Evolutionary conservation across 441 rosid species (phyloP).

Genomic region (Arabidopsis lyrata): DNA sequence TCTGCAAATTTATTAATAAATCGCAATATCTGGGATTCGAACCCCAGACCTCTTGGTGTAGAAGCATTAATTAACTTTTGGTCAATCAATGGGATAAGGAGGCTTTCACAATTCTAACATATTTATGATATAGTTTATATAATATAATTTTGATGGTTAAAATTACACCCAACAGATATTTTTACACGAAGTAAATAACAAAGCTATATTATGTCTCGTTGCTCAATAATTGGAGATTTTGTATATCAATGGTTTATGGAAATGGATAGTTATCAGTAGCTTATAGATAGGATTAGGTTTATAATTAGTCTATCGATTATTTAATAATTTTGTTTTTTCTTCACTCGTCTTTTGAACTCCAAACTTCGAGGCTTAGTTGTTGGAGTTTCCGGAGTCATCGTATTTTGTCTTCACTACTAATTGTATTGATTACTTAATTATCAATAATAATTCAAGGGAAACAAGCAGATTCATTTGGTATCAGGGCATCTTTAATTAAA

Average conservation of each 20-base stretch:
- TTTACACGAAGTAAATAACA: no score
- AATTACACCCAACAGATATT: no score
- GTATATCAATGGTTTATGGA: neutral
- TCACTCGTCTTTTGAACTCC: conserved; percentile 37
- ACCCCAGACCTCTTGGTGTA: no score
- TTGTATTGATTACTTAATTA: conserved; percentile 17
- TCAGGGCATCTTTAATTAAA: conserved; percentile 9
- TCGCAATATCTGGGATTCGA: no score
- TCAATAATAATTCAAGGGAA: conserved; percentile 8
- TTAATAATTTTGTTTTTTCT: conserved; percentile 20
- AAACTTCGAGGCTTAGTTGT: conserved; percentile 46
- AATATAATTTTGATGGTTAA: no score
- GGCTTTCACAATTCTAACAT: no score
- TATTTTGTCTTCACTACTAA: conserved; percentile 27
- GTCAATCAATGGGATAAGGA: no score
- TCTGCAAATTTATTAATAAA: no score
- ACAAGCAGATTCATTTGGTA: conserved; percentile 13
- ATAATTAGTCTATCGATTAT: conserved; percentile 31
- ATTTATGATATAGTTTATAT: no score
- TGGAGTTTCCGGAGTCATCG: conserved; percentile 43
- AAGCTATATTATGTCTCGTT: neutral
- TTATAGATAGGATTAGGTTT: conserved; percentile 34
- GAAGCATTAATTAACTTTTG: no score
- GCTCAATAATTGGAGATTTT: conserved; percentile 32
- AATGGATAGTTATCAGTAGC: conserved; percentile 35